Conservation (phyloP, 1,139 yeast genomes). For the Eremothecium sinecaudum region DNA sequence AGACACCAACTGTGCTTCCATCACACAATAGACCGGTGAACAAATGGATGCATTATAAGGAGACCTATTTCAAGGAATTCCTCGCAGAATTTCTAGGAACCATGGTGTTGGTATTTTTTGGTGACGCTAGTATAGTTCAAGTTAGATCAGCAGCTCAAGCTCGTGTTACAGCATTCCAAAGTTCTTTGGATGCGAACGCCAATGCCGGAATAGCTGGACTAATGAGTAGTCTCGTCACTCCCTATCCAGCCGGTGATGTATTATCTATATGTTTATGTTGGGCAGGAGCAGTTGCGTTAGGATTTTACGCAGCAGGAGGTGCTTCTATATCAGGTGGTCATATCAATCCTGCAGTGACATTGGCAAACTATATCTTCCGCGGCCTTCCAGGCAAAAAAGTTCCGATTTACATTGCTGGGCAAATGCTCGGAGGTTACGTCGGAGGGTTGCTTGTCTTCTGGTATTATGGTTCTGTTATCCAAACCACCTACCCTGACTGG, state of each 20-base stretch:
- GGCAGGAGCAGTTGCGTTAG: constrained; percentile 45
- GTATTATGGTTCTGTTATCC: constrained; percentile 28
- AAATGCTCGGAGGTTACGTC: constrained; percentile 35
- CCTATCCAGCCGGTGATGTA: constrained; percentile 34
- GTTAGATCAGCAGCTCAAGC: constrained; percentile 27
- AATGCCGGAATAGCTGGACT: constrained; percentile 9
- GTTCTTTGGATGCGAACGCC: constrained; percentile 8
- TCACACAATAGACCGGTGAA: constrained; percentile 32
- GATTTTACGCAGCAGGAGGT: constrained; percentile 38
- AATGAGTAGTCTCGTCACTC: constrained; percentile 14
- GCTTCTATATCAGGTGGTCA: constrained; percentile 38
- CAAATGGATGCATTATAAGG: constrained; percentile 28
- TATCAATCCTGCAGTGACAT: constrained; percentile 37
- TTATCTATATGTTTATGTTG: constrained; percentile 38
- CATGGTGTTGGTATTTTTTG: constrained; percentile 35
- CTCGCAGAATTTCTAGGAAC: constrained; percentile 44
- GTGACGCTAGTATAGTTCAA: constrained; percentile 42
- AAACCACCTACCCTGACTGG: constrained; percentile 23
- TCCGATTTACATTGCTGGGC: constrained; percentile 35
- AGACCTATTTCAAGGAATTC: constrained; percentile 27
- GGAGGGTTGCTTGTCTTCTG: constrained; percentile 35
- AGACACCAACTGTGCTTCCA: constrained; percentile 31
- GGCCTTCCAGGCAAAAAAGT: constrained; percentile 38
- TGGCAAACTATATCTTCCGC: constrained; percentile 35
- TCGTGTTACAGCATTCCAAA: constrained; percentile 6